Conservation (phyloP, 2,329 filamentous ascomycete genomes). For the Fusarium devonianum region DNA sequence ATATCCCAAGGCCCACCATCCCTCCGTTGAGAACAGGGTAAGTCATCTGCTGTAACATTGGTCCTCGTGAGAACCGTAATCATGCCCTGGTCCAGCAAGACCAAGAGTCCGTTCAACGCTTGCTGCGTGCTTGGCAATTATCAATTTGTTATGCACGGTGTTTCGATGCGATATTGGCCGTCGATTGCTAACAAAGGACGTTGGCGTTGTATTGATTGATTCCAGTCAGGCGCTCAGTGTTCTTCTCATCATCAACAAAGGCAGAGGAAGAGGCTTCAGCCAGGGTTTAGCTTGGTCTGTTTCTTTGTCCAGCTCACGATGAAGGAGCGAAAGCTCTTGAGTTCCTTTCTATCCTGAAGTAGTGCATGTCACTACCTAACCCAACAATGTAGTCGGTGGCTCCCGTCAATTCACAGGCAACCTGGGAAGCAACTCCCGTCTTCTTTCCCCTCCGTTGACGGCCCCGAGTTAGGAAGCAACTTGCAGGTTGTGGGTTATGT, state of each 20-base stretch:
- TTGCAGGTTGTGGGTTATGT: not conserved
- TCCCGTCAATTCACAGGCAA: slow-evolving; percentile 21
- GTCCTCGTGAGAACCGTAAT: not conserved
- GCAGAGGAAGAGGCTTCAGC: slow-evolving; percentile 4
- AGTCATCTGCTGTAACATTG: not conserved
- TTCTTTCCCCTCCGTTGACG: slow-evolving; percentile 20
- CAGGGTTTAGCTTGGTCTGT: too few relatives aligned
- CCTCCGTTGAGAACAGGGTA: not conserved
- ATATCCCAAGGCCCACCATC: not conserved
- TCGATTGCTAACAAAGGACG: too few relatives aligned
- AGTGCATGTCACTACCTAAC: slow-evolving; percentile 3
- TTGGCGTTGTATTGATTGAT: too few relatives aligned
- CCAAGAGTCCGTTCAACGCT: too few relatives aligned
- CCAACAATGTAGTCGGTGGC: slow-evolving; percentile 1
- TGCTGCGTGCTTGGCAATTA: too few relatives aligned
- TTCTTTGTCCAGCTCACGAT: slow-evolving; percentile 19
- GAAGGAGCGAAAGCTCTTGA: slow-evolving; percentile 14
- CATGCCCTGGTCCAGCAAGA: not conserved
- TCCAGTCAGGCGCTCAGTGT: too few relatives aligned
- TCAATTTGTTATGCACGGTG: too few relatives aligned
- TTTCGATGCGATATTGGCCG: too few relatives aligned
- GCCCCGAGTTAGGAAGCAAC: not conserved
- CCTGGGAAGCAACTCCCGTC: slow-evolving; percentile 8
- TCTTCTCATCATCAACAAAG: too few relatives aligned
- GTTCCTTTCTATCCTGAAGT: slow-evolving; percentile 10